Evolutionary conservation across 202 grass and related monocot genomes (phyloP).

Genomic region (Carex arenaria): DNA sequence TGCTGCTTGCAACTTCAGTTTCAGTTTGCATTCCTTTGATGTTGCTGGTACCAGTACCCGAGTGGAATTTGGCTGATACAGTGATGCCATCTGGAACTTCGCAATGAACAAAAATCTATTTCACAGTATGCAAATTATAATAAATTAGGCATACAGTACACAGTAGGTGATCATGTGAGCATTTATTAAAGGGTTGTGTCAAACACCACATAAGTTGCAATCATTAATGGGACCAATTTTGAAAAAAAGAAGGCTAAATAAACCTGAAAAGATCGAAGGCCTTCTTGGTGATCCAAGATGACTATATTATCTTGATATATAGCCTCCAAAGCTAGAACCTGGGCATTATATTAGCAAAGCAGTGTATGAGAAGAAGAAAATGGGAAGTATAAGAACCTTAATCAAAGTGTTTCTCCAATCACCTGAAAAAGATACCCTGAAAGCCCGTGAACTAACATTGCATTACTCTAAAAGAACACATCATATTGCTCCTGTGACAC

Average conservation of each 20-base stretch:
- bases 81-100: constrained; percentile 58
- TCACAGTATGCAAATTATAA: constrained; percentile 6
- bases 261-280: constrained; percentile 69
- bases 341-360: constrained; percentile 24
- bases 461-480: not conserved
- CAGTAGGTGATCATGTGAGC: not conserved
- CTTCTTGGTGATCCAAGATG: constrained; percentile 44
- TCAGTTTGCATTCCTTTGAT: constrained; percentile 32
- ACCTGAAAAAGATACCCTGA: not conserved
- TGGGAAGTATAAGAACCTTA: not conserved
- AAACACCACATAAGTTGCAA: not conserved
- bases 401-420: not conserved
- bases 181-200: not conserved
- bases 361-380: constrained; percentile 1
- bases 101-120: constrained; percentile 50
- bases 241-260: constrained; percentile 3
- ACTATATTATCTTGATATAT: constrained; percentile 71
- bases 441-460: not conserved
- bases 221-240: not conserved
- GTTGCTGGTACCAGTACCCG: constrained; percentile 28
- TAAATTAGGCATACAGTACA: constrained; percentile 3
- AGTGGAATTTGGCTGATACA: constrained; percentile 51
- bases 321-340: constrained; percentile 74
- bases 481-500: not conserved
- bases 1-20: constrained; percentile 9